phyloP scores from a whole-genome alignment of 768 basidiomycete species.

The Dioszegia hungarica region DNA sequence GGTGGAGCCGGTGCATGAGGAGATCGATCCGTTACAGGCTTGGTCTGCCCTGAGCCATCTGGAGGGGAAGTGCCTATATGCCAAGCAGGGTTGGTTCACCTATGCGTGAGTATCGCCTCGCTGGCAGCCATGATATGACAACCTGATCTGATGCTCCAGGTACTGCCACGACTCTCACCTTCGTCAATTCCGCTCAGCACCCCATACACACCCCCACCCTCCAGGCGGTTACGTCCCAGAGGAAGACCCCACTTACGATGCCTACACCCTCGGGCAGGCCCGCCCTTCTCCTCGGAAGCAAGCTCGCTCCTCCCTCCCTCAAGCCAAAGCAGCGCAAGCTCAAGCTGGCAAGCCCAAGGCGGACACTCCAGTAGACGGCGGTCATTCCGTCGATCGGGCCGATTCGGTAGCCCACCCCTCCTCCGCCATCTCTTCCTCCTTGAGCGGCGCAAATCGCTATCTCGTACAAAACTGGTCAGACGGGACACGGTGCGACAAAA shows the following conservation, averaged over 20 bases:
- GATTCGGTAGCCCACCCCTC: neutral
- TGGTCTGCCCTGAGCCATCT: constrained; percentile 40
- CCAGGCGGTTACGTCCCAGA: constrained; percentile 66
- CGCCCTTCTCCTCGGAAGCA: constrained; percentile 58
- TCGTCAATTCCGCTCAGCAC: constrained; percentile 86
- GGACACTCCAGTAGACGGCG: neutral
- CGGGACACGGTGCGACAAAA: constrained; percentile 90
- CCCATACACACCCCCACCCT: constrained; percentile 60
- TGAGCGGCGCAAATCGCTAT: constrained; percentile 60
- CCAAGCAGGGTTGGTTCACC: constrained; percentile 60
- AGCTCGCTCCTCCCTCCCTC: constrained; percentile 3
- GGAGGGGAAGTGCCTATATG: constrained; percentile 41
- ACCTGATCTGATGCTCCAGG: constrained; percentile 10
- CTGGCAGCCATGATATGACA: neutral
- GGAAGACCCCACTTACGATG: constrained; percentile 67
- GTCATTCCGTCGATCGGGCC: constrained; percentile 57
- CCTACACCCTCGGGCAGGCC: constrained; percentile 47
- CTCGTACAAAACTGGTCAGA: constrained; percentile 62
- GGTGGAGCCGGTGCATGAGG: constrained; percentile 10
- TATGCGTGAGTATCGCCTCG: constrained; percentile 63
- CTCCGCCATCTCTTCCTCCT: constrained; percentile 45
- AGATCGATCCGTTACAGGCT: constrained; percentile 30
- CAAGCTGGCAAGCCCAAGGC: neutral
- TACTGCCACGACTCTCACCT: constrained; percentile 84
- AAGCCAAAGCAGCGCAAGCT: constrained; percentile 71